Conservation (phyloP, 768 basidiomycete species). For the Suillus tomentosus region DNA sequence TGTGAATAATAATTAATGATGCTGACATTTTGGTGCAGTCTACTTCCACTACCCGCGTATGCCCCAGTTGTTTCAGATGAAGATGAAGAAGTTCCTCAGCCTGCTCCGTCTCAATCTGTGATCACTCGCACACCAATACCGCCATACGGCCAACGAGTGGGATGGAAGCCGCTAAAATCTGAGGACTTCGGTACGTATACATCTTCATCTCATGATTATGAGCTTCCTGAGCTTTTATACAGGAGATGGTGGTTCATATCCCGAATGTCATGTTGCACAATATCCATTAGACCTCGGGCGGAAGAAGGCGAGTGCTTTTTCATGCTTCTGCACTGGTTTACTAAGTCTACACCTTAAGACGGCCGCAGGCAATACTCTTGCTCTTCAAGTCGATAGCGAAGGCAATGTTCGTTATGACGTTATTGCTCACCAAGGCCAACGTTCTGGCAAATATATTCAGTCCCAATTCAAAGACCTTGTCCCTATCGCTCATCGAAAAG, state of each 20-base stretch:
- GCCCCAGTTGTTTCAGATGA: slow-evolving; percentile 57
- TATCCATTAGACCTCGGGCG: slow-evolving; percentile 94
- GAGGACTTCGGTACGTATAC: slow-evolving; percentile 78
- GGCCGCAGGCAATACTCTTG: slow-evolving; percentile 90
- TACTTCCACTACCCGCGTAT: slow-evolving; percentile 69
- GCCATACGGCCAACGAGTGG: slow-evolving; percentile 80
- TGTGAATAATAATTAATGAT: background rate
- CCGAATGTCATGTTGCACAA: slow-evolving; percentile 96
- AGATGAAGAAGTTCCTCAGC: slow-evolving; percentile 51
- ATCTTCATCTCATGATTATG: slow-evolving; percentile 5
- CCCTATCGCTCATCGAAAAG: slow-evolving; percentile 86
- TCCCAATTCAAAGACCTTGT: slow-evolving; percentile 98
- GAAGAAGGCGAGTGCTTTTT: slow-evolving; percentile 71
- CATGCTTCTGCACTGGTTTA: background rate
- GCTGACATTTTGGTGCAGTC: slow-evolving; percentile 39
- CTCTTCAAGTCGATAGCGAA: slow-evolving; percentile 94
- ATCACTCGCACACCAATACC: slow-evolving; percentile 62
- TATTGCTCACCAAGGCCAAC: slow-evolving; percentile 94
- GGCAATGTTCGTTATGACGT: slow-evolving; percentile 97
- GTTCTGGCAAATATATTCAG: slow-evolving; percentile 82
- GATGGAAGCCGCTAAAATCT: slow-evolving; percentile 82
- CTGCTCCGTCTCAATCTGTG: slow-evolving; percentile 38
- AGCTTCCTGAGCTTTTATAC: slow-evolving; percentile 16
- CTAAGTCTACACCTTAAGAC: slow-evolving; percentile 47
- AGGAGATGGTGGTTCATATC: slow-evolving; percentile 88